Conservation (phyloP, 768 basidiomycete species). For the Multifurca ochricompacta region DNA sequence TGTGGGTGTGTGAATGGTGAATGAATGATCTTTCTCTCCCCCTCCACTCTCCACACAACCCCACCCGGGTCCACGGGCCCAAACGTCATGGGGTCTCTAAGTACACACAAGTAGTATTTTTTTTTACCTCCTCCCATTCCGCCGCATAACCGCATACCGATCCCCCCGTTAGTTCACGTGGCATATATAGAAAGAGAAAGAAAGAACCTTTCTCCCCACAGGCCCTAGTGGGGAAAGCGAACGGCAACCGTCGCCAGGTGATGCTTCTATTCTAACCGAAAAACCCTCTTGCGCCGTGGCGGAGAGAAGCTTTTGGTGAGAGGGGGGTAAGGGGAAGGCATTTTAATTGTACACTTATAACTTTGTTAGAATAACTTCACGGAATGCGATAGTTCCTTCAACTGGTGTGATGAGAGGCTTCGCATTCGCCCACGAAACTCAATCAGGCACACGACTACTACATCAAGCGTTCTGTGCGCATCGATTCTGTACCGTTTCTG, state of each 20-base stretch:
- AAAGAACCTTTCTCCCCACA: not conserved
- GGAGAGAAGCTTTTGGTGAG: slow-evolving; percentile 9
- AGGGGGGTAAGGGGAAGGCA: too few relatives aligned
- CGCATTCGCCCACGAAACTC: not conserved
- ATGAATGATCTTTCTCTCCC: too few relatives aligned
- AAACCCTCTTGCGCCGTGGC: slow-evolving; percentile 2
- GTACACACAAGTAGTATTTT: too few relatives aligned
- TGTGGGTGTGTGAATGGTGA: too few relatives aligned
- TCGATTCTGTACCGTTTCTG: slow-evolving; percentile 9
- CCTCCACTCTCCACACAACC: too few relatives aligned
- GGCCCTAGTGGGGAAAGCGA: not conserved
- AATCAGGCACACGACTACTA: slow-evolving; percentile 4
- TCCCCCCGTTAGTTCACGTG: slow-evolving; percentile 2
- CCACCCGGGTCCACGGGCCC: not conserved
- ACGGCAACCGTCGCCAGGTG: slow-evolving; percentile 7
- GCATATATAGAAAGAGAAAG: too few relatives aligned
- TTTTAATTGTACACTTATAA: not conserved
- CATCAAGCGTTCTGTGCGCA: not conserved
- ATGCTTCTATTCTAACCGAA: not conserved
- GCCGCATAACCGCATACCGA: too few relatives aligned
- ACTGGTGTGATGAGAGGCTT: not conserved
- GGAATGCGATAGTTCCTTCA: too few relatives aligned
- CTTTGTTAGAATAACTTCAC: not conserved
- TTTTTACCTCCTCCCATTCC: too few relatives aligned
- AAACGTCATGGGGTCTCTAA: slow-evolving; percentile 1